Base-by-base conservation (phyloP, 441 rosid species). In the Corymbia citriodora region DNA sequence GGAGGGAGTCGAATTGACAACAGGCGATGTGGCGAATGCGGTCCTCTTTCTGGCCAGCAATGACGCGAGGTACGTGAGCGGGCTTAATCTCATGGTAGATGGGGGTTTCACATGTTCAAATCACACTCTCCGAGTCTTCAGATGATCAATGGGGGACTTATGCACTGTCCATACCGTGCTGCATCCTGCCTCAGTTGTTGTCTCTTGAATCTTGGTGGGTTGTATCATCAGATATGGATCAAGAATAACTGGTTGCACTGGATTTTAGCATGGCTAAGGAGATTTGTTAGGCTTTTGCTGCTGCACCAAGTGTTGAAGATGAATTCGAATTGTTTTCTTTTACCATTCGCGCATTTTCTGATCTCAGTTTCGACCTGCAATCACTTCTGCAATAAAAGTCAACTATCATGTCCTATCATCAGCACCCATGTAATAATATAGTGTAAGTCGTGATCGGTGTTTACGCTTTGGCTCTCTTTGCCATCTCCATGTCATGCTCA, bases 1-100 rank as follows among this genome's bases (percentile, higher is more conserved):
- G 89, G 92, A 95, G 89, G 99, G 99, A 5, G 96, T 96, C 31
- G 98, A 96, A 45, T 90, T 98, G 93, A 95, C 95, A 0, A 87
- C 93, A 15, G 92, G 93, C 81, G 99, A 97, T 89, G 99, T 98
- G 33, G 99, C 99, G 0, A 97, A 96, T 72, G 96, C 97, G 2
- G 98, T 96, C 88, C 95, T 98, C 90, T 98, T 97, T 93, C 82
- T 96, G 72, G 98, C 97, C 1, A 96, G 98, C 45, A 97, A 98
- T 49, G 99, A 96, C 68, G 94, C 98, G 3, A 94, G 96, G 92
- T 96, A 96, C 27, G 89, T 97, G 40, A 98, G 99, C 27, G 99
- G 99, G 15, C 95, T 90, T 29, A 97, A 98, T 93, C 94, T 98
- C 88, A 93, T 96, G 98, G 94, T 98, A 19, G 99, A 98, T 91